phyloP scores from a whole-genome alignment of 805 yeast genomes.

The Torulaspora maleeae region DNA sequence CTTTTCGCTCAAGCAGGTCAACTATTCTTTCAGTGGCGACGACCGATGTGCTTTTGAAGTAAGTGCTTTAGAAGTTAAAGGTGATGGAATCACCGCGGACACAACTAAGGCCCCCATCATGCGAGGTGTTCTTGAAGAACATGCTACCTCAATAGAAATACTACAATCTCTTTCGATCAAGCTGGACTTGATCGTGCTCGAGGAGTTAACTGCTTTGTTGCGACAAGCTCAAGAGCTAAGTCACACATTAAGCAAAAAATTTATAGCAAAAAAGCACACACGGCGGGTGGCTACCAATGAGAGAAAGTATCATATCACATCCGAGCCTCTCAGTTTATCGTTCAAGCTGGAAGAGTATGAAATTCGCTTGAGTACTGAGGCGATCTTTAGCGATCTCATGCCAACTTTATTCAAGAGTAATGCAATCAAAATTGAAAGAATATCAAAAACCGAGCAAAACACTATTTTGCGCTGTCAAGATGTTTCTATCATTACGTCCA shows the following conservation, averaged over 20 bases:
- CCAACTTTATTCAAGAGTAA: conserved; percentile 9
- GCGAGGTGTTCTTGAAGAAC: conserved; percentile 4
- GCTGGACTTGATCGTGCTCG: not conserved
- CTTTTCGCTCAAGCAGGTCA: not conserved
- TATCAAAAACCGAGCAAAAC: not conserved
- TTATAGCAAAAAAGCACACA: not conserved
- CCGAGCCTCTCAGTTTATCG: conserved; percentile 4
- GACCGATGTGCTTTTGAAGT: conserved; percentile 4
- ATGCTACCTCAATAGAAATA: conserved; percentile 1
- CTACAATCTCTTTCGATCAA: not conserved
- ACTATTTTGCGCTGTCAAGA: conserved; percentile 1
- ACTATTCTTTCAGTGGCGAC: not conserved
- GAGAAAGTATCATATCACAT: not conserved
- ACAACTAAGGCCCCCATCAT: conserved; percentile 5
- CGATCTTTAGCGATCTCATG: conserved; percentile 4
- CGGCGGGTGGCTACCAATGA: conserved; percentile 1
- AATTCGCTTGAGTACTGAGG: conserved; percentile 1
- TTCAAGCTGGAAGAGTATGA: conserved; percentile 4
- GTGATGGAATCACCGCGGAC: conserved; percentile 5
- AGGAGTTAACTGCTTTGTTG: not conserved
- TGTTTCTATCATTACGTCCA: conserved; percentile 5
- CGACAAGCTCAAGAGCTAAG: conserved; percentile 5
- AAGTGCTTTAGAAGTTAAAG: conserved; percentile 4
- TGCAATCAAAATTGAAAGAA: conserved; percentile 3
- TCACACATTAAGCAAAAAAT: not conserved